Base-by-base conservation (phyloP, 805 yeast species). In the Saccharomycopsis amapae region DNA sequence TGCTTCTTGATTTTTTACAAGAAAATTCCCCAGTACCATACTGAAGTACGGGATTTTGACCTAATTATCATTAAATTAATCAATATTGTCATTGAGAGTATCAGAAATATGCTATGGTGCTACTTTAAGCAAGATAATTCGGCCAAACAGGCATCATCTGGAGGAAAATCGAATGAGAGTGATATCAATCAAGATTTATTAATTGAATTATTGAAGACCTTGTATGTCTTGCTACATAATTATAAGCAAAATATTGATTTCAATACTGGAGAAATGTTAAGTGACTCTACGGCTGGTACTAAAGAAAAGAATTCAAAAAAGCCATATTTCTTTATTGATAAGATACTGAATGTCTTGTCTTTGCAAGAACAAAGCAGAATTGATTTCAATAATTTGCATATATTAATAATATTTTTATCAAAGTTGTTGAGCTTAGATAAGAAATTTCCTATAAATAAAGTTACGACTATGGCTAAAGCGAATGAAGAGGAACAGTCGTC, bases 81-180 rank as follows among this genome's bases (percentile, higher is more conserved):
- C 17, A 45, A 45, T 30, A 6, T 45, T 5, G 13, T 23, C 17
- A n/a, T 45, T 7, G 22, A 15, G 18, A 45, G 26, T 20, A 31
- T 28, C 33, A 45, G 30, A 37, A 45, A 45, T 30, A 33, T 45
- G n/a, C 17, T 45, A 12, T 45, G 49, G 49, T 10, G 51, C 20
- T 45, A 31, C 36, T 40, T 45, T 23, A 40, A 36, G n/a, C 18
- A 7, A 5, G 36, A 43, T 18, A 12, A 38, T 13, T 10, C 38
- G 18, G 18, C n/a, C n/a, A 20, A 12, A 34, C n/a, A n/a, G n/a
- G n/a, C n/a, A n/a, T n/a, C n/a, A n/a, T n/a, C n/a, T n/a, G n/a
- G n/a, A n/a, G n/a, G n/a, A n/a, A n/a, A n/a, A n/a, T 28, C 32
- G 13, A 10, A 17, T 7, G 35, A 18, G 6, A 31, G 17, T 9